These are phyloP conservation scores for Poteriospumella lacustris DNA, from an alignment of 108 stramenopile species.

Conservation along the genomic window DNA sequence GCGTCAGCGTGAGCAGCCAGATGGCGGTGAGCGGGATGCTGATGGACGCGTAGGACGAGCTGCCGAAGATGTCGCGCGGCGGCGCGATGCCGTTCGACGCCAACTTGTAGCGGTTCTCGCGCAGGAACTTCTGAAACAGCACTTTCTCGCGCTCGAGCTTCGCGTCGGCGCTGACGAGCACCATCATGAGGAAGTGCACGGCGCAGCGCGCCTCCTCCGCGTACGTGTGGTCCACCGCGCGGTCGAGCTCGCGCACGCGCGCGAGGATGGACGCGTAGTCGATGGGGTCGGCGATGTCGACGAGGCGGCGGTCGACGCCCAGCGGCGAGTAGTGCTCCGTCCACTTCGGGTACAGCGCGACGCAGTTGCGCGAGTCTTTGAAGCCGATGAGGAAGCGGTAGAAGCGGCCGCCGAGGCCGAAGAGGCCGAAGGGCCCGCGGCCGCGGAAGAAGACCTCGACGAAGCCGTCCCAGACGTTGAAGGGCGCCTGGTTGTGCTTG, in stretches of 20 bases:
- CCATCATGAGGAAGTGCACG: conserved; percentile 44
- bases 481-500: conserved; percentile 31
- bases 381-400: conserved; percentile 28
- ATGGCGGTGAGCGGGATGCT: conserved; percentile 44
- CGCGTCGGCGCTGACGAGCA: conserved; percentile 42
- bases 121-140: conserved; percentile 44
- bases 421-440: conserved; percentile 36
- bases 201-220: conserved; percentile 39
- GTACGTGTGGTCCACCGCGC: conserved; percentile 25
- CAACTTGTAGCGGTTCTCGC: conserved; percentile 38
- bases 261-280: conserved; percentile 3
- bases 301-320: conserved; percentile 27
- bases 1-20: conserved; percentile 38
- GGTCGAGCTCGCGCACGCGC: conserved; percentile 33
- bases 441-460: conserved; percentile 37
- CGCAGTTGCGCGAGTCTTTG: conserved; percentile 19
- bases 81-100: conserved; percentile 43
- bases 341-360: conserved; percentile 20
- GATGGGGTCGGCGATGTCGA: conserved; percentile 33
- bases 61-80: conserved; percentile 38
- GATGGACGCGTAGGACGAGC: conserved; percentile 39
- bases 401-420: conserved; percentile 37
- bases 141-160: conserved; percentile 40
- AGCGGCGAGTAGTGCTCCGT: conserved; percentile 32
- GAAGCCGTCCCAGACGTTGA: conserved; percentile 29